These are phyloP conservation scores for Colletotrichum camelliae DNA, from an alignment of 2,329 filamentous ascomycete species.

Conservation along the genomic window DNA sequence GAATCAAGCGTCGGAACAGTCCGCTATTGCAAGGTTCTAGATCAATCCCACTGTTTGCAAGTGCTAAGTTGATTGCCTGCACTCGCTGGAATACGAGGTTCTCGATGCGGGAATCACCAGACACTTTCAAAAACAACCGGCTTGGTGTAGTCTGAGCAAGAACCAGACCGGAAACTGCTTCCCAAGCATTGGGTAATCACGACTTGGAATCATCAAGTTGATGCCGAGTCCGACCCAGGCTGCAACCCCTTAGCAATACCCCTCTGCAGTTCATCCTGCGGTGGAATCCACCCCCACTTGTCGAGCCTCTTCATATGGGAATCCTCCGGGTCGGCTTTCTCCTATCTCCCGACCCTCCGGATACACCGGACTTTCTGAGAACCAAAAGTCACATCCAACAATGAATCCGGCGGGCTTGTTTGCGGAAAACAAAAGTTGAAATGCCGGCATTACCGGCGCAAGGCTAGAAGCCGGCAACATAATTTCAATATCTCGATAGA, in stretches of 20 bases:
- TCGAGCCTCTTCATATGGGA: neutral
- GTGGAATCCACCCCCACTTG: neutral
- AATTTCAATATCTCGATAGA: too few species aligned
- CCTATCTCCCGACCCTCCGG: neutral
- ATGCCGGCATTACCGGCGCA: neutral
- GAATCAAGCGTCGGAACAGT: neutral
- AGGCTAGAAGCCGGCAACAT: fast-evolving
- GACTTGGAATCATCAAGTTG: neutral
- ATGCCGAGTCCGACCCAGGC: neutral
- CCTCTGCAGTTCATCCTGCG: neutral
- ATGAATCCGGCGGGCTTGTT: neutral
- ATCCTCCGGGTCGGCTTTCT: neutral
- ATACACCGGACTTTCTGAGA: neutral
- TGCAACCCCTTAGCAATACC: neutral
- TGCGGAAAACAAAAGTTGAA: neutral
- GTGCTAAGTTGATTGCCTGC: neutral
- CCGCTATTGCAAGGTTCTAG: neutral
- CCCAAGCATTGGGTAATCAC: neutral
- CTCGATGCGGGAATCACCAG: neutral
- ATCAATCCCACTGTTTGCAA: neutral
- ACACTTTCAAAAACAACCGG: neutral
- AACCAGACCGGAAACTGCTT: neutral
- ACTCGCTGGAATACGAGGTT: neutral
- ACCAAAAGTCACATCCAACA: neutral
- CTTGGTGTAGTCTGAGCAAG: neutral